These are phyloP conservation scores for Colletotrichum tropicale DNA, from an alignment of 2,329 filamentous ascomycete genomes.

Conservation along the genomic window DNA sequence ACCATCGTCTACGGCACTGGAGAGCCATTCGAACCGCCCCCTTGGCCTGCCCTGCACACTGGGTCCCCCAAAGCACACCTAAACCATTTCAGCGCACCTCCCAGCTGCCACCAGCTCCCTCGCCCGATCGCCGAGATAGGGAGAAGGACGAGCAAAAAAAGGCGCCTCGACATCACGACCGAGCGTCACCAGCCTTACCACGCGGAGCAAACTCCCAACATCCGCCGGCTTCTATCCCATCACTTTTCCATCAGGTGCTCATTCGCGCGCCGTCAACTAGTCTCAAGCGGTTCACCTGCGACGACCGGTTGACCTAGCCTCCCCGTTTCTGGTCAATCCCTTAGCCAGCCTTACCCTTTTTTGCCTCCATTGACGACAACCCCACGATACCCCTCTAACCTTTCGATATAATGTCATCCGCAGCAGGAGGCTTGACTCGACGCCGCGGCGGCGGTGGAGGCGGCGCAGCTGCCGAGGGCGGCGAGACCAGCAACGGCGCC, in stretches of 20 bases:
- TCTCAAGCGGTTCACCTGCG: not conserved
- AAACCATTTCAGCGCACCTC: not conserved
- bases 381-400: constrained; percentile 5
- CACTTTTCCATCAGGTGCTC: not conserved
- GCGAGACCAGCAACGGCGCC: constrained; percentile 53
- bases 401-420: constrained; percentile 16
- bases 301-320: constrained; percentile 2
- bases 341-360: not conserved
- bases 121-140: constrained; percentile 19
- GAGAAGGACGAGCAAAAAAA: constrained; percentile 2
- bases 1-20: not conserved
- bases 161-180: constrained; percentile 15
- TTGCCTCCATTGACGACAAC: constrained; percentile 1
- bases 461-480: constrained; percentile 66
- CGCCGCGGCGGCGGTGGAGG: constrained; percentile 72
- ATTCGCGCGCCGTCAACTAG: constrained; percentile 2
- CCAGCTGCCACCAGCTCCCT: constrained; percentile 6
- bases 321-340: not conserved
- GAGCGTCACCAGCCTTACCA: not conserved
- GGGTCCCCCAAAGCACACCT: not conserved
- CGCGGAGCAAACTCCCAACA: not conserved
- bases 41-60: not conserved
- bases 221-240: not conserved
- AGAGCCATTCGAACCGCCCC: not conserved
- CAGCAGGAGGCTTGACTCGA: constrained; percentile 55